Evolutionary conservation across 164 flowering plant species (phyloP).

Genomic region (Macadamia tetraphylla): DNA sequence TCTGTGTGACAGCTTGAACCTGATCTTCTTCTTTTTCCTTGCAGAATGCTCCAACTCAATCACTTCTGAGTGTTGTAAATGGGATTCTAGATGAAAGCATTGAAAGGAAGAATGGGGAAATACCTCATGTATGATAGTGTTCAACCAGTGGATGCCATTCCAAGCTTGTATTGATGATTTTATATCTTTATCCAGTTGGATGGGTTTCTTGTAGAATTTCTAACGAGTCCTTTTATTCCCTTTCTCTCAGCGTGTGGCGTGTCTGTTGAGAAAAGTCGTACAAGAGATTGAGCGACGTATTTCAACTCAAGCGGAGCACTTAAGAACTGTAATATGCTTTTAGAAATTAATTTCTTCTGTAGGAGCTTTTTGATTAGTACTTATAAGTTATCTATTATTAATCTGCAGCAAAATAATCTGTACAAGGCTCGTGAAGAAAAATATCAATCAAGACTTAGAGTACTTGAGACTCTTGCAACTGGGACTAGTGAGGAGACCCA

Average conservation of each 20-base stretch:
- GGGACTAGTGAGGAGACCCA: constrained; percentile 76
- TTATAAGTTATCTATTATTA: constrained; percentile 12
- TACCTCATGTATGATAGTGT: constrained; percentile 64
- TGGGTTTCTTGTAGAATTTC: constrained; percentile 1
- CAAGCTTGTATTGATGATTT: background rate
- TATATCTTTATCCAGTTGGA: background rate
- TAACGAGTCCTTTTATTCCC: background rate
- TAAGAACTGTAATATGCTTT: constrained; percentile 48
- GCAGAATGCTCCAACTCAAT: constrained; percentile 78
- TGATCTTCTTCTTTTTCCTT: constrained; percentile 10
- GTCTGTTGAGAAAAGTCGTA: constrained; percentile 54
- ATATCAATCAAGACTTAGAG: constrained; percentile 56
- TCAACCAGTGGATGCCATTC: constrained; percentile 9
- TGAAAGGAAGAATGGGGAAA: constrained; percentile 66
- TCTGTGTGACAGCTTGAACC: background rate
- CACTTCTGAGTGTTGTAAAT: constrained; percentile 53
- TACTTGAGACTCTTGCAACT: constrained; percentile 72
- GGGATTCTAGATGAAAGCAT: constrained; percentile 64
- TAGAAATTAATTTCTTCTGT: background rate
- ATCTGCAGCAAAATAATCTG: constrained; percentile 70
- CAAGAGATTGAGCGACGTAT: constrained; percentile 72
- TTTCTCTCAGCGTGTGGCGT: constrained; percentile 51
- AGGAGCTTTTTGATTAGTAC: background rate
- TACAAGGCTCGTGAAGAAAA: constrained; percentile 74
- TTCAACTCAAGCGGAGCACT: constrained; percentile 62